Conservation (phyloP, 805 yeast species). For the Wilhelminamyces savonicus region DNA sequence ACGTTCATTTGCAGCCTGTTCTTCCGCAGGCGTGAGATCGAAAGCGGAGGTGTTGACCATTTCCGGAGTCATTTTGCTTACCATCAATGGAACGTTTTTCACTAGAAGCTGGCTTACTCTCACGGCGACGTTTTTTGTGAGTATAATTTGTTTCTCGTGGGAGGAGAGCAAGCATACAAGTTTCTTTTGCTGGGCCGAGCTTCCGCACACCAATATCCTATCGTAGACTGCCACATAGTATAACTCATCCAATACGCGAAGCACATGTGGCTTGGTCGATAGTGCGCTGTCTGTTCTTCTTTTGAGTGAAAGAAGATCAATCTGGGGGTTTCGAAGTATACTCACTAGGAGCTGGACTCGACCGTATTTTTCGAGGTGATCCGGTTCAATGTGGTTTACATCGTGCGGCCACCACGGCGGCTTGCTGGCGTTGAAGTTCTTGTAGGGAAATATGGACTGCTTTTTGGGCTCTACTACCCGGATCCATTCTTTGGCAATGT, state of each 20-base stretch:
- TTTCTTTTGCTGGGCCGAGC: no score
- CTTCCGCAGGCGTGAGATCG: no score
- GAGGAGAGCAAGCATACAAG: no score
- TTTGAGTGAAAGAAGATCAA: conserved; percentile 7
- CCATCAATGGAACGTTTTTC: no score
- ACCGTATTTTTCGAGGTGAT: conserved; percentile 57
- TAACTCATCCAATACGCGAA: conserved; percentile 16
- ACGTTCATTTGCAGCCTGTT: no score
- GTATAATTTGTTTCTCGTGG: no score
- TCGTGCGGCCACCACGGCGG: conserved; percentile 70
- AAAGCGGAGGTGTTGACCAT: no score
- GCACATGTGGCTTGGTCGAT: neutral
- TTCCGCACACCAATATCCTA: no score
- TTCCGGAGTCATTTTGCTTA: no score
- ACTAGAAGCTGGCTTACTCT: no score
- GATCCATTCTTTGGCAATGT: conserved; percentile 64
- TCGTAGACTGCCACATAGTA: conserved; percentile 21
- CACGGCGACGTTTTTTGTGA: no score
- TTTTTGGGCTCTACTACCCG: conserved; percentile 59
- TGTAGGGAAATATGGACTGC: conserved; percentile 60
- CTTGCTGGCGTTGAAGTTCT: conserved; percentile 37
- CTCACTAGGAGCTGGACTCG: conserved; percentile 44
- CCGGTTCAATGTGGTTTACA: conserved; percentile 66
- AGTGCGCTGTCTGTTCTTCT: conserved; percentile 2
- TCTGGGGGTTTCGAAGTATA: conserved; percentile 20